Conservation (phyloP, 2,329 filamentous ascomycete genomes). For the Microascus cirrosus region DNA sequence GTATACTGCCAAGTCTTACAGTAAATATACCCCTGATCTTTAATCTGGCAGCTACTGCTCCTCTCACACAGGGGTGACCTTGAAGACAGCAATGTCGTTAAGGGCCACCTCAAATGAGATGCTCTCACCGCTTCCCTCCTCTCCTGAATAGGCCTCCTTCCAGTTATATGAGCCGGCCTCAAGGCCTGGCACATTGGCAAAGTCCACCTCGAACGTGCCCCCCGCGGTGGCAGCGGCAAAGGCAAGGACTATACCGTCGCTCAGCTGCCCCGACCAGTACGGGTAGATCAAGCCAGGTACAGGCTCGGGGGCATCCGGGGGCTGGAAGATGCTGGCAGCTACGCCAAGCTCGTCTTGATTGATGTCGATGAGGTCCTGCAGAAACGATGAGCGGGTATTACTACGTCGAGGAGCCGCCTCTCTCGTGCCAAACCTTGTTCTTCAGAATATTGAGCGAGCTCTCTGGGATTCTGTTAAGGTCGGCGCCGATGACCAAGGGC, state of each 20-base stretch:
- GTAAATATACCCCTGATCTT: not conserved
- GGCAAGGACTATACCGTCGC: conserved; percentile 21
- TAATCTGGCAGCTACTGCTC: not conserved
- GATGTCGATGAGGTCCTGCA: conserved; percentile 14
- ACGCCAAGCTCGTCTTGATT: conserved; percentile 15
- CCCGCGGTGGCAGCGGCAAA: conserved; percentile 25
- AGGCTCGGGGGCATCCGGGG: conserved; percentile 19
- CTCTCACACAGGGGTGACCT: conserved; percentile 7
- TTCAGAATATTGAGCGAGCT: conserved; percentile 10
- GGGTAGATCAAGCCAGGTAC: conserved; percentile 25
- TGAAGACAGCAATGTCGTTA: conserved; percentile 15
- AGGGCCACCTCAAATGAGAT: conserved; percentile 11
- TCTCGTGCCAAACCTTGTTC: conserved; percentile 9
- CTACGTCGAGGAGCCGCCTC: not conserved
- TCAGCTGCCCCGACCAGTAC: conserved; percentile 27
- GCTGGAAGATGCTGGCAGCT: conserved; percentile 13
- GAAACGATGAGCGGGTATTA: not conserved
- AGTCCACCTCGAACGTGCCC: conserved; percentile 29
- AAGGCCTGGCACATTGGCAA: conserved; percentile 27
- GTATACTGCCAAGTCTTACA: too few species aligned
- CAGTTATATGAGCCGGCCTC: conserved; percentile 26
- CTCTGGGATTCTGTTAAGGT: conserved; percentile 13
- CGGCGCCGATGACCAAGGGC: conserved; percentile 13
- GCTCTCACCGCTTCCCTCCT: conserved; percentile 11
- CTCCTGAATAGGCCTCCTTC: conserved; percentile 17